phyloP scores from a whole-genome alignment of 2,329 filamentous ascomycete species.

The Sarocladium brachiariae region DNA sequence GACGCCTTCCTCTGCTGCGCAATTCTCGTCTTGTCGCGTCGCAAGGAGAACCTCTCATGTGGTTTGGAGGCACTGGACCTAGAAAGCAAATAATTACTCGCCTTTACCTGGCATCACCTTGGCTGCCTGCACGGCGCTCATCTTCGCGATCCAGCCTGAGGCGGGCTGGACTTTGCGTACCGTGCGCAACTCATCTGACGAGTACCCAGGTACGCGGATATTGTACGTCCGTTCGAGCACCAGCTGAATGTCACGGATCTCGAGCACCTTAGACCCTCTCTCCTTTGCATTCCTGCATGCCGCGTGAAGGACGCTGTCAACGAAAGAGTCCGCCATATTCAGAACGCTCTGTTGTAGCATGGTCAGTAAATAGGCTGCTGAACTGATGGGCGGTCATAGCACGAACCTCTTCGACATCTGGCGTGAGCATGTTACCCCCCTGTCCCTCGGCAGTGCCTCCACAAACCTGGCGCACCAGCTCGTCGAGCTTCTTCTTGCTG shows the following conservation, averaged over 20 bases:
- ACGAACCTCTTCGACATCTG: constrained; percentile 90
- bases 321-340: constrained; percentile 85
- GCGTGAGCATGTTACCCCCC: constrained; percentile 71
- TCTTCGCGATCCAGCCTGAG: constrained; percentile 87
- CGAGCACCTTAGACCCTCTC: constrained; percentile 80
- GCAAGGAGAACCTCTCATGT: no score
- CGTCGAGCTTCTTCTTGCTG: constrained; percentile 97
- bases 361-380: constrained; percentile 13
- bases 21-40: no score
- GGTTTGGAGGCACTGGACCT: no score
- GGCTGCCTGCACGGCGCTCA: constrained; percentile 91
- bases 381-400: neutral
- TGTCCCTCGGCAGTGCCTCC: constrained; percentile 67
- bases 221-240: constrained; percentile 81
- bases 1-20: no score
- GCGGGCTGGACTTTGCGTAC: constrained; percentile 90
- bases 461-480: constrained; percentile 88
- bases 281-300: constrained; percentile 92
- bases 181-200: constrained; percentile 86
- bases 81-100: constrained; percentile 31
- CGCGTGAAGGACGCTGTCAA: constrained; percentile 80
- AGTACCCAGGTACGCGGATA: constrained; percentile 89
- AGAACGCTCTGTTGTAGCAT: constrained; percentile 69
- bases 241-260: constrained; percentile 80
- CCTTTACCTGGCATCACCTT: constrained; percentile 67